These are phyloP conservation scores for Misopates orontium DNA, from an alignment of 257 asterid species.

Conservation along the genomic window DNA sequence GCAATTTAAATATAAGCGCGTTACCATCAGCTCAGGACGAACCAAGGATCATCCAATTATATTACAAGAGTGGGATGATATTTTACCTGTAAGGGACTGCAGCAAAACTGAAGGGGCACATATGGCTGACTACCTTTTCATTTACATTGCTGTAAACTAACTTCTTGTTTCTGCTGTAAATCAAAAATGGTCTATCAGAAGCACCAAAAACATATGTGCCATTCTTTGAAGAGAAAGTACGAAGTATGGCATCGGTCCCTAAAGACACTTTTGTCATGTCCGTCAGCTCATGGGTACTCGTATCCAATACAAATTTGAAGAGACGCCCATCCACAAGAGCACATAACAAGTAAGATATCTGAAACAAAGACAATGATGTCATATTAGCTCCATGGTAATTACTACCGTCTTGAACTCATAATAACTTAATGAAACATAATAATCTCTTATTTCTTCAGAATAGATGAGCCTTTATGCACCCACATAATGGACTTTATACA, in stretches of 20 bases:
- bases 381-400: background rate
- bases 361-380: constrained; percentile 35
- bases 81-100: constrained; percentile 95
- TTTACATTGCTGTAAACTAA: constrained; percentile 93
- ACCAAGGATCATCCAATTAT: constrained; percentile 20
- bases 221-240: constrained; percentile 94
- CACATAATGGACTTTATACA: background rate
- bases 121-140: constrained; percentile 87
- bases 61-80: constrained; percentile 22
- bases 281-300: constrained; percentile 73
- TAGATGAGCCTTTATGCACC: background rate
- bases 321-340: constrained; percentile 99
- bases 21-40: constrained; percentile 2
- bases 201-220: constrained; percentile 97
- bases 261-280: constrained; percentile 95
- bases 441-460: too few species aligned
- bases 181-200: constrained; percentile 92
- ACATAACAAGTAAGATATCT: constrained; percentile 93
- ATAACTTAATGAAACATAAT: too few species aligned
- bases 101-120: constrained; percentile 99
- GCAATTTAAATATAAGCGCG: constrained; percentile 9
- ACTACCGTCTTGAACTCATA: too few species aligned
- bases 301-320: constrained; percentile 76
- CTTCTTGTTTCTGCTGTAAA: constrained; percentile 97
- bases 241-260: constrained; percentile 93